Conservation (phyloP, 495 filamentous ascomycete species). For the Neurospora discreta region DNA sequence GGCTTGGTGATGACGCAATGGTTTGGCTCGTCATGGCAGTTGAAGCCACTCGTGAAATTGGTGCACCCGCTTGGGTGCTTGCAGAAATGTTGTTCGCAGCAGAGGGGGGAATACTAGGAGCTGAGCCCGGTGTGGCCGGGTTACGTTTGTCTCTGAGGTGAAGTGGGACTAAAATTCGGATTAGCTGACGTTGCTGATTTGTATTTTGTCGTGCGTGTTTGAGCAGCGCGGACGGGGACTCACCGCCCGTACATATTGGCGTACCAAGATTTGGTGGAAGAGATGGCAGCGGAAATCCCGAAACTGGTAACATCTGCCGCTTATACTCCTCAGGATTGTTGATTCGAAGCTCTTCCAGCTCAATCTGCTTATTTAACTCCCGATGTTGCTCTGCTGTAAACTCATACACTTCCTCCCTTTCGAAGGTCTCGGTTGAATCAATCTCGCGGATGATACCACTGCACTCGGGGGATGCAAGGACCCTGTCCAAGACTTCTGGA, state of each 20-base stretch:
- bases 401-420: constrained; percentile 31
- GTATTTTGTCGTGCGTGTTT: background rate
- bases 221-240: constrained; percentile 3
- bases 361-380: constrained; percentile 20
- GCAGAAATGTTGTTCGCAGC: background rate
- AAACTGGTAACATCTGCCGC: background rate
- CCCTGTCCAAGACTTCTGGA: constrained; percentile 50
- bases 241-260: constrained; percentile 4
- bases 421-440: constrained; percentile 32
- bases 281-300: background rate
- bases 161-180: constrained; percentile 5
- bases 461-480: constrained; percentile 32
- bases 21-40: background rate
- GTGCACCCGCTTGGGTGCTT: background rate
- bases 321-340: constrained; percentile 18
- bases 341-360: constrained; percentile 12
- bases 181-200: background rate
- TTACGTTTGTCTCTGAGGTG: constrained; percentile 1
- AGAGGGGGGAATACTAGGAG: background rate
- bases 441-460: constrained; percentile 21
- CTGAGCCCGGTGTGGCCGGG: background rate
- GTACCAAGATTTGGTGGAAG: background rate
- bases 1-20: background rate
- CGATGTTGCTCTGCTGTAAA: constrained; percentile 26
- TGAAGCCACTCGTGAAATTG: background rate